Conservation (phyloP, 805 yeast species). For the Saccharomycopsis babjevae region DNA sequence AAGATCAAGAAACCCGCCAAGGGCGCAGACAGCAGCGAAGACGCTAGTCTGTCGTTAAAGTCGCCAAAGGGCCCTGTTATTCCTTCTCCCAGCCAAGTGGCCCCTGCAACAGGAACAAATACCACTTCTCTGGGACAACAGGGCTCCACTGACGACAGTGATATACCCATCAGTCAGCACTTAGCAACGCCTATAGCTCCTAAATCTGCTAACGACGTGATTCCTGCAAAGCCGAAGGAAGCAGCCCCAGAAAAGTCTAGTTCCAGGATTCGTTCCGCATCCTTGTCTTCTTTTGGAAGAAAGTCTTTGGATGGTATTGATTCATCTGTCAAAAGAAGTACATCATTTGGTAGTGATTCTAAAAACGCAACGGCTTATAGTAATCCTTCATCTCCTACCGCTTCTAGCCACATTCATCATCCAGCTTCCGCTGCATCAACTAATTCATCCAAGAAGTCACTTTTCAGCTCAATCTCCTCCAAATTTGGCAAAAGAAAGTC, state of each 20-base stretch:
- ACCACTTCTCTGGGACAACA: constrained; percentile 7
- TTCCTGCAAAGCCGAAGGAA: background rate
- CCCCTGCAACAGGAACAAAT: background rate
- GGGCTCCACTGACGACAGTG: background rate
- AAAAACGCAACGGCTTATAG: background rate
- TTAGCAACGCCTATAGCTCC: background rate
- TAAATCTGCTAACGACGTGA: background rate
- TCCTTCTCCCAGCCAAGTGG: constrained; percentile 14
- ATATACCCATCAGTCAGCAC: background rate
- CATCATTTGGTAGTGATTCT: constrained; percentile 8
- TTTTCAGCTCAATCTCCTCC: constrained; percentile 25
- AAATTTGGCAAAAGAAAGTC: constrained; percentile 21
- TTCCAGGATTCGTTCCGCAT: constrained; percentile 15
- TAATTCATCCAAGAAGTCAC: constrained; percentile 20
- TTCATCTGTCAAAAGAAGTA: background rate
- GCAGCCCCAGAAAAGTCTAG: background rate
- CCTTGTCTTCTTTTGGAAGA: constrained; percentile 9
- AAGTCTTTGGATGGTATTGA: constrained; percentile 8
- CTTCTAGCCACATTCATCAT: constrained; percentile 1
- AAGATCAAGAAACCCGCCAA: constrained; percentile 48
- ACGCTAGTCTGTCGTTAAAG: constrained; percentile 1
- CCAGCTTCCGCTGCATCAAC: constrained; percentile 3
- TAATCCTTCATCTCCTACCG: background rate
- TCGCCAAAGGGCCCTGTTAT: constrained; percentile 16
- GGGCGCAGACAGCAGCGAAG: constrained; percentile 6